Base-by-base conservation (phyloP, 495 filamentous ascomycete genomes). In the Penicillium cinerascens region DNA sequence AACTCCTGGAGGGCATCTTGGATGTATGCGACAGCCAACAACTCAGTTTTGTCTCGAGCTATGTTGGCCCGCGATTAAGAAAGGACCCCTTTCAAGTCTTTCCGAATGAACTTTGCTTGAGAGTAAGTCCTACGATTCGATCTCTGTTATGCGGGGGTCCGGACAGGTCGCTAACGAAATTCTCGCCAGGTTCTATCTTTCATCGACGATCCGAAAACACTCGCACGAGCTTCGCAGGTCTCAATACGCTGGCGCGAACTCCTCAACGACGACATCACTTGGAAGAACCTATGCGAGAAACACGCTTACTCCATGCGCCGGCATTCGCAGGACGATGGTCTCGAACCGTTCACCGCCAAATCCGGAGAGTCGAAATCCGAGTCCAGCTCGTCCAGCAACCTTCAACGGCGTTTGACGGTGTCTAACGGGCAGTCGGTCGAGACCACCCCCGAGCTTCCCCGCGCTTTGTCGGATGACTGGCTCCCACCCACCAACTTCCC, bases 221-320 rank as follows among this genome's bases (percentile, higher is more conserved):
- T 98, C 16, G 92, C 90, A 26, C 80, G 93, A 66, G 86, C 93
- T 39, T 95, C 91, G 35, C 92, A 97, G 67, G 93, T 97, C 26
- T 97, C 92, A 42, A 81, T 82, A 41, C 80, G 90, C 56, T 98
- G 93, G 93, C 82, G 87, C n/a, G 89, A 95, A 62, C 77, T 98
- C 4, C 73, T 97, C 39, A 91, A 85, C 60, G 93, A 98, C 61
- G 93, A 98, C 71, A 91, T 96, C 65, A 95, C 95, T 2, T 98
- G 93, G 93, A 96, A 95, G 77, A 88, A 90, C 18, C 78, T 97
- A 16, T 97, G 91, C 64, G 89, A 95, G 47, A 96, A 95, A 68
- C 90, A 95, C 67, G 89, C 73, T 16, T 77, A 75, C 52, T 65
- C 88, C 43, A 95, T 91, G 59, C 83, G 88, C 26, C 77, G 88